Conservation (phyloP, 495 filamentous ascomycete genomes). For the Bacidia rubella region DNA sequence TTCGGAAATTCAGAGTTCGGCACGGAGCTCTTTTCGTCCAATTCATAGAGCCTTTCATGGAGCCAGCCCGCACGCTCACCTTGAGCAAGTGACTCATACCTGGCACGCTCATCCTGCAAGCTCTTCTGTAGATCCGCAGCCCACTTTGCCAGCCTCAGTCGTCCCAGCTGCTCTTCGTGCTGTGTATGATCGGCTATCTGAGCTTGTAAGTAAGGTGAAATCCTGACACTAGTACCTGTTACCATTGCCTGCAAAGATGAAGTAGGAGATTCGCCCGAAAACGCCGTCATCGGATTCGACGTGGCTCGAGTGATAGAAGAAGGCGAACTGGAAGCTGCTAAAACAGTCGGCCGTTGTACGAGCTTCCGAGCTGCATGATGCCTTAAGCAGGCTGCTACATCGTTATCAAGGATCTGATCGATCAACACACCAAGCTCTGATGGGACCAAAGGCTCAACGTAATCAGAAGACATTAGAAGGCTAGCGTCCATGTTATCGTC, state of each 20-base stretch:
- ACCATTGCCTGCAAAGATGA: conserved; percentile 19
- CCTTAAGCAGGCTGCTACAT: conserved; percentile 74
- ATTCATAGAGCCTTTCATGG: conserved; percentile 56
- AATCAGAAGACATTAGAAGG: conserved; percentile 86
- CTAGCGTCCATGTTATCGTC: conserved; percentile 89
- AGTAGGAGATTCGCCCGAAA: conserved; percentile 10
- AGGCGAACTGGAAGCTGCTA: neutral
- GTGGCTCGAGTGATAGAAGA: conserved; percentile 8
- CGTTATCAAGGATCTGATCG: conserved; percentile 58
- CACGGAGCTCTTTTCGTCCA: conserved; percentile 48
- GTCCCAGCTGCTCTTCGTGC: conserved; percentile 59
- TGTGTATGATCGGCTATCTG: conserved; percentile 57
- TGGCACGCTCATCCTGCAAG: conserved; percentile 63
- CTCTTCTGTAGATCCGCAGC: conserved; percentile 77
- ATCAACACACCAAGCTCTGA: conserved; percentile 68
- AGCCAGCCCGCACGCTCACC: conserved; percentile 72
- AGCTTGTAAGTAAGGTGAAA: conserved; percentile 54
- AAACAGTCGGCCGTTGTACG: conserved; percentile 30
- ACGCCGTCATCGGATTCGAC: conserved; percentile 17
- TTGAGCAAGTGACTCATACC: conserved; percentile 56
- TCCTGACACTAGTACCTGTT: conserved; percentile 18
- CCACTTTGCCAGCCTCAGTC: conserved; percentile 77
- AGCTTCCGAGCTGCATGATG: conserved; percentile 81
- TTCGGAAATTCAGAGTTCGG: neutral
- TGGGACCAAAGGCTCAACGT: conserved; percentile 66